These are phyloP conservation scores for Fusarium musae DNA, from an alignment of 2,329 filamentous ascomycete genomes.

Conservation along the genomic window DNA sequence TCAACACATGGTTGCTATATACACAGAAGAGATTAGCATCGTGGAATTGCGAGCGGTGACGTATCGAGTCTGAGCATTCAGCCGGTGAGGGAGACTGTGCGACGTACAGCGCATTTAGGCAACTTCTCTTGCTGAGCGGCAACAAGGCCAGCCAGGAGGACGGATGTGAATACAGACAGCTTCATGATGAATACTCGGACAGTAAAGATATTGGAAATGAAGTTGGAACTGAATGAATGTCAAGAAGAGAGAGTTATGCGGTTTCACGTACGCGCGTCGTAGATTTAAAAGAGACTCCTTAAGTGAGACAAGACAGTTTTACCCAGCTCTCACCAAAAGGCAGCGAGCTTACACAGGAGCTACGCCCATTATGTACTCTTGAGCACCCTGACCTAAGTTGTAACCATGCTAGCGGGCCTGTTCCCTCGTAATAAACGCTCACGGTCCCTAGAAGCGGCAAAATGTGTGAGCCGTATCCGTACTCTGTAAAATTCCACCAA, in stretches of 20 bases:
- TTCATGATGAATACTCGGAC: slow-evolving; percentile 49
- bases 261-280: slow-evolving; percentile 10
- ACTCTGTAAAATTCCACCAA: not conserved
- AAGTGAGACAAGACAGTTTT: slow-evolving; percentile 14
- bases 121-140: slow-evolving; percentile 50
- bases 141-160: slow-evolving; percentile 48
- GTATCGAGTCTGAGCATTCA: not conserved
- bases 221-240: not conserved
- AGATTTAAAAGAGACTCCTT: slow-evolving; percentile 7
- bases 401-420: slow-evolving; percentile 3
- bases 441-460: not conserved
- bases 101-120: slow-evolving; percentile 54
- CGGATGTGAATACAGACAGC: slow-evolving; percentile 46
- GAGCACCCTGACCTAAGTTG: not conserved
- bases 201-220: not conserved
- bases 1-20: slow-evolving; percentile 49
- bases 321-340: not conserved
- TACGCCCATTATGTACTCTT: slow-evolving; percentile 2
- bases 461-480: slow-evolving; percentile 4
- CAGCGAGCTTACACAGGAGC: slow-evolving; percentile 7
- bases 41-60: not conserved
- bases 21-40: slow-evolving; percentile 10
- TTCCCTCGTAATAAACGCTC: slow-evolving; percentile 4
- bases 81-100: not conserved
- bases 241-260: not conserved